These are phyloP conservation scores for Delphinella strobiligena DNA, from an alignment of 2,329 filamentous ascomycete species.

Conservation along the genomic window DNA sequence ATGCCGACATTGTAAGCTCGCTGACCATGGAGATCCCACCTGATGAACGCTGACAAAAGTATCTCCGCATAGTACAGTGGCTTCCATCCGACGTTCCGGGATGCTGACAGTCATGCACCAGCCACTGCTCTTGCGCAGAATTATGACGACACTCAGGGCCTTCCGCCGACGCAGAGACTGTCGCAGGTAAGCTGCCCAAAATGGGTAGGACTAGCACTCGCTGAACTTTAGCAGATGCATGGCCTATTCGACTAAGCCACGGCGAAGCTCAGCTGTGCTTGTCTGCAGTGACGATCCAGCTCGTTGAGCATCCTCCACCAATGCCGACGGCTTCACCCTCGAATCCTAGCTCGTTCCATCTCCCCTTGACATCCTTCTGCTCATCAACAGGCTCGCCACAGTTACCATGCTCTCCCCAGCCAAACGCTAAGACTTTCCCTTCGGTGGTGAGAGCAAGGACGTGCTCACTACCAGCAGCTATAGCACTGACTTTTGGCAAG, in stretches of 20 bases:
- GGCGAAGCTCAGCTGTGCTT: background rate
- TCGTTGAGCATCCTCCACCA: constrained; percentile 83
- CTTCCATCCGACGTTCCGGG: constrained; percentile 32
- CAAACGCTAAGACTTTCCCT: constrained; percentile 69
- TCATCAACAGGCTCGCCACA: constrained; percentile 59
- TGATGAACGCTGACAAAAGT: constrained; percentile 1
- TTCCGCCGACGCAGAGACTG: constrained; percentile 64
- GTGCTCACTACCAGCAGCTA: constrained; percentile 88
- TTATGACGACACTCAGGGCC: constrained; percentile 19
- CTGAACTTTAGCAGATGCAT: no score
- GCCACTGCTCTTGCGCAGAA: constrained; percentile 12
- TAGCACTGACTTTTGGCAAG: constrained; percentile 45
- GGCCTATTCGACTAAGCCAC: constrained; percentile 26
- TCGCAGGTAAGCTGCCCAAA: constrained; percentile 57
- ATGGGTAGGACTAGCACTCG: no score
- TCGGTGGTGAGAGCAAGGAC: constrained; percentile 55
- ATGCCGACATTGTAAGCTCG: constrained; percentile 47
- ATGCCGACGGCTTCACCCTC: constrained; percentile 46
- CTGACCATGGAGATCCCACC: constrained; percentile 2
- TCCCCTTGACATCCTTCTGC: constrained; percentile 54
- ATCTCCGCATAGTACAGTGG: constrained; percentile 18
- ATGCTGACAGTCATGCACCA: constrained; percentile 20
- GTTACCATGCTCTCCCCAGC: constrained; percentile 97
- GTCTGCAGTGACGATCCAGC: constrained; percentile 51
- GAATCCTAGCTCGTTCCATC: constrained; percentile 53